Base-by-base conservation (phyloP, 305 asterid genomes). In the Fraxinus xanthoxyloides region DNA sequence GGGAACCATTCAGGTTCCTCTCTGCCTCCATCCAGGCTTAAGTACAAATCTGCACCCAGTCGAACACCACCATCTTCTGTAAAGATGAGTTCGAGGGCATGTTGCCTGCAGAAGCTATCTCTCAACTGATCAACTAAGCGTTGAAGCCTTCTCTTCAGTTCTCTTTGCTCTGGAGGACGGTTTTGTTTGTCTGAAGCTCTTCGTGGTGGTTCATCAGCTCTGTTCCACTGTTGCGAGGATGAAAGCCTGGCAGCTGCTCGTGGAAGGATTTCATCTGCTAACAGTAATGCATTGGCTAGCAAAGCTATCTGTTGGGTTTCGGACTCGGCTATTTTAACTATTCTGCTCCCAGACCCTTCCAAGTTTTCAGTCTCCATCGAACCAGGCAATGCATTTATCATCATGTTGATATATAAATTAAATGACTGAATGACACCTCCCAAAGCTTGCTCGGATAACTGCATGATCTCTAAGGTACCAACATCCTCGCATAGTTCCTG, bases 1-100 rank as follows among this genome's bases (percentile, higher is more conserved):
- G 98, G 99, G 78, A 93, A 95, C 99, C 97, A 93, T 82, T 95
- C 97, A 2, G 93, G 94, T 78, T 90, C 93, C 0, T 80, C 92
- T 70, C 83, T 83, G 81, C 80, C 80, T 48, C 84, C 93, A 13
- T 93, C 98, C 93, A 95, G 85, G 77, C 84, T 84, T 48, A 92
- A 75, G 84, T 95, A 95, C 94, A 95, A 92, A 31, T 94, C 90
- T 17, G 98, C 97, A 76, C 90, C 88, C 2, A 95, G 80, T 15
- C 88, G 90, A 75, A 91, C 97, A 10, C 89, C 89, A 59, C 98
- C 98, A 76, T 95, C 98, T 80, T 92, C 99, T 0, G 90, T 83
- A 48, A 93, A 91, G 48, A 93, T 95, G 77, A 93, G 93, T 80
- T 93, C 97, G 13, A 95, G 97, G 7, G 95, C 97, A 74, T 95